These are phyloP conservation scores for Asclepias syriaca DNA, from an alignment of 257 asterid genomes.

Conservation along the genomic window DNA sequence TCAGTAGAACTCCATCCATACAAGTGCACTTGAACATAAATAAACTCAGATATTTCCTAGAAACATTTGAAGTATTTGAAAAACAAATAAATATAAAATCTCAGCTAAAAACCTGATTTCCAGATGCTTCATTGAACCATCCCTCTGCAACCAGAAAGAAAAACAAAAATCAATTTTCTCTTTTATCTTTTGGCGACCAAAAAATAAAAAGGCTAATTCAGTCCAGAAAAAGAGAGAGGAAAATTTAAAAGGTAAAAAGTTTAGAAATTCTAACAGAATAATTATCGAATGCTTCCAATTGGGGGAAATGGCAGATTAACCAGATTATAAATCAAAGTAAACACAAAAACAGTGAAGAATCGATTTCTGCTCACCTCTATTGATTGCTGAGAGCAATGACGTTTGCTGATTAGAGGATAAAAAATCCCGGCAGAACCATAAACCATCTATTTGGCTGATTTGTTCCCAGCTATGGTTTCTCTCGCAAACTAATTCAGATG, in stretches of 20 bases:
- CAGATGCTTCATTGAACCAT: conserved; percentile 51
- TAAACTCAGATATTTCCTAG: neutral
- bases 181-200: neutral
- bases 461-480: conserved; percentile 56
- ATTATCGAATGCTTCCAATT: neutral
- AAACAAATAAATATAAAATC: neutral
- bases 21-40: neutral
- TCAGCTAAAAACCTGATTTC: conserved; percentile 56
- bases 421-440: conserved; percentile 67
- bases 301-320: neutral
- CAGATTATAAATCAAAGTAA: neutral
- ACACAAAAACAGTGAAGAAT: neutral
- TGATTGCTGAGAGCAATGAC: conserved; percentile 53
- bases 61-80: neutral
- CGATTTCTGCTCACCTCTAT: conserved; percentile 32
- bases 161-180: neutral
- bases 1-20: neutral
- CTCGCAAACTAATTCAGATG: conserved; percentile 29
- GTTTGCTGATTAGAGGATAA: conserved; percentile 56
- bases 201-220: neutral
- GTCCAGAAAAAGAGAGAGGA: neutral
- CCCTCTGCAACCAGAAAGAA: conserved; percentile 56
- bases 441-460: conserved; percentile 58
- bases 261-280: neutral
- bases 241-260: neutral